A percentile compares a stretch with the other conserved stretches of the same genome.
Evolutionary conservation across 805 yeast species (phyloP).

Genomic region (Metahyphopichia silvanorum): DNA sequence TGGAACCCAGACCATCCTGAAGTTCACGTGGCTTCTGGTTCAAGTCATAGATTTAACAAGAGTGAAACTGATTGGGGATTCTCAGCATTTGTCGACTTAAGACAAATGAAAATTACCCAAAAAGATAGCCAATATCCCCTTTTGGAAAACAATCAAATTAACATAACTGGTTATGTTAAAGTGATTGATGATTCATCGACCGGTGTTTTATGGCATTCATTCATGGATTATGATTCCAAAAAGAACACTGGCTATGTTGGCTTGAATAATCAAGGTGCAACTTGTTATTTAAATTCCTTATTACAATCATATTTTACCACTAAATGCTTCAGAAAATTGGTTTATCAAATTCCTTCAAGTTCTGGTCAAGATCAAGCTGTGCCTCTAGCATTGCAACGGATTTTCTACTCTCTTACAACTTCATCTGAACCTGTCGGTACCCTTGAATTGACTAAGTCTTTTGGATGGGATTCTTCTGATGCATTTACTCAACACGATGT

Average conservation of each 20-base stretch:
- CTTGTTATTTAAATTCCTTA: slow-evolving; percentile 91
- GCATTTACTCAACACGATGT: slow-evolving; percentile 98
- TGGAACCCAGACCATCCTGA: slow-evolving; percentile 77
- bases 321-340: slow-evolving; percentile 74
- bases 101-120: slow-evolving; percentile 29
- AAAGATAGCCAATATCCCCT: slow-evolving; percentile 27
- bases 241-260: slow-evolving; percentile 89
- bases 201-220: slow-evolving; percentile 92
- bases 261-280: slow-evolving; percentile 94
- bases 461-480: slow-evolving; percentile 96
- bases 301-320: slow-evolving; percentile 90
- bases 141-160: slow-evolving; percentile 54
- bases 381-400: slow-evolving; percentile 80
- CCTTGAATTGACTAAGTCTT: slow-evolving; percentile 78
- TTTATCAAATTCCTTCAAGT: slow-evolving; percentile 80
- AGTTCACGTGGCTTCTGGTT: slow-evolving; percentile 55
- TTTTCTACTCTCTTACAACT: slow-evolving; percentile 75
- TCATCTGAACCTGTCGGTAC: slow-evolving; percentile 81
- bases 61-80: slow-evolving; percentile 96
- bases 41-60: slow-evolving; percentile 75
- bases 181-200: slow-evolving; percentile 82
- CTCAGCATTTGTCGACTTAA: slow-evolving; percentile 63
- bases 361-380: slow-evolving; percentile 48
- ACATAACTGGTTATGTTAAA: slow-evolving; percentile 74
- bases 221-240: slow-evolving; percentile 80